A percentile compares a stretch with the other conserved stretches of the same genome.
phyloP scores from a whole-genome alignment of 371 early-diverging fungal species.

The Fennellomyces sp. region DNA sequence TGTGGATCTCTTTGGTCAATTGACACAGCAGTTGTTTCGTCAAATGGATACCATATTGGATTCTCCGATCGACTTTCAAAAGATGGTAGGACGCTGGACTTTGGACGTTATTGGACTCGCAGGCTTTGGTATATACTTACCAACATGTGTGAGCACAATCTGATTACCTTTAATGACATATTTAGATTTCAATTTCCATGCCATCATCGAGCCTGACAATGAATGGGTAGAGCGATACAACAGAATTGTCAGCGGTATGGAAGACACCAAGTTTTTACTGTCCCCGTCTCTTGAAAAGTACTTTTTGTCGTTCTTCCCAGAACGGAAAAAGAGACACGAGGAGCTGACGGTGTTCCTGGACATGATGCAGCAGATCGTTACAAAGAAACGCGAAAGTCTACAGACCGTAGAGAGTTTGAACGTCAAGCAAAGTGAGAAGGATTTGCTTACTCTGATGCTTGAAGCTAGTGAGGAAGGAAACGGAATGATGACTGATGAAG shows the following conservation, averaged over 20 bases:
- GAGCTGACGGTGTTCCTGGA: constrained; percentile 18
- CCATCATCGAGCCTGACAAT: constrained; percentile 9
- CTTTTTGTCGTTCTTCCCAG: constrained; percentile 23
- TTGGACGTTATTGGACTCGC: constrained; percentile 36
- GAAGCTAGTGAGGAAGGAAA: constrained; percentile 23
- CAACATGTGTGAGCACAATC: too few relatives aligned
- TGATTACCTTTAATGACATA: too few relatives aligned
- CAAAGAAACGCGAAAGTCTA: constrained; percentile 26
- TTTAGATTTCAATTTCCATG: constrained; percentile 22
- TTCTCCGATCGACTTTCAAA: constrained; percentile 17
- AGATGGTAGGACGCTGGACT: constrained; percentile 20
- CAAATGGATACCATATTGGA: constrained; percentile 18
- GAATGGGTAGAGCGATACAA: constrained; percentile 16
- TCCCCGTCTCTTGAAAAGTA: constrained; percentile 44
- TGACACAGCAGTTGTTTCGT: constrained; percentile 17
- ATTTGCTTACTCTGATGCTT: constrained; percentile 52
- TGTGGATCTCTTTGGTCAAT: constrained; percentile 23
- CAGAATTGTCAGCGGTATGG: constrained; percentile 1
- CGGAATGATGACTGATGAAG: constrained; percentile 28
- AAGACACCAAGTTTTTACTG: constrained; percentile 38
- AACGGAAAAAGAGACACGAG: constrained; percentile 28
- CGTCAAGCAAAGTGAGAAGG: constrained; percentile 30
- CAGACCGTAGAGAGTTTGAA: constrained; percentile 7
- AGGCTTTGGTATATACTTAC: constrained; percentile 13
- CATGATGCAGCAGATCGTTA: constrained; percentile 38